Percentiles rank a stretch among this genome's conserved stretches.
Evolutionary conservation across 441 rosid genomes (phyloP).

Genomic region (Aleurites moluccanus): DNA sequence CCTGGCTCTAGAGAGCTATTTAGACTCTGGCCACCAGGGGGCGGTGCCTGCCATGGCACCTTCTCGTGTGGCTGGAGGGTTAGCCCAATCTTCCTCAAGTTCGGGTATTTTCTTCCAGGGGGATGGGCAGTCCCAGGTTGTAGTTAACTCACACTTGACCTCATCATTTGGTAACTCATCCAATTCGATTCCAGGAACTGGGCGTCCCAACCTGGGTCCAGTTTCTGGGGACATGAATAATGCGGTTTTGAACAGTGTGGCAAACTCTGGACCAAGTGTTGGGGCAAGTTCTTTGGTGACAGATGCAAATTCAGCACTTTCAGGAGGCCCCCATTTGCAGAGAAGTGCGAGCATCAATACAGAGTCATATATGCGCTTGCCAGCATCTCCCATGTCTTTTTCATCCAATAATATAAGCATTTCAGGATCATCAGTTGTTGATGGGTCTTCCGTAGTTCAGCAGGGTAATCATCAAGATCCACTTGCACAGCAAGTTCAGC

Average conservation of each 20-base stretch:
- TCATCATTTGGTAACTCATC: conserved; percentile 81
- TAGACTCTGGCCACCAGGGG: conserved; percentile 63
- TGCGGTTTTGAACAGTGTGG: conserved; percentile 74
- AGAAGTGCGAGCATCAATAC: conserved; percentile 95
- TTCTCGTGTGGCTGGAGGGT: conserved; percentile 77
- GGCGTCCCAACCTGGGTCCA: conserved; percentile 59
- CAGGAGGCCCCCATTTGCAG: conserved; percentile 90
- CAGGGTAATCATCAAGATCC: conserved; percentile 70
- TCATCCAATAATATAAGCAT: conserved; percentile 86
- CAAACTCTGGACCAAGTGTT: conserved; percentile 89
- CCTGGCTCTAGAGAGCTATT: conserved; percentile 76
- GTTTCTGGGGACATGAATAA: conserved; percentile 88
- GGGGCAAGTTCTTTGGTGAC: conserved; percentile 97
- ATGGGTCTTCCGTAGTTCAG: conserved; percentile 82
- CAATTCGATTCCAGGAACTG: conserved; percentile 72
- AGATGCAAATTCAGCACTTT: conserved; percentile 93
- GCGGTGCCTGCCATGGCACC: conserved; percentile 67
- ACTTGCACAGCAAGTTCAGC: conserved; percentile 55
- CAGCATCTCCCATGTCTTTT: conserved; percentile 96
- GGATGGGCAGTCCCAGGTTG: conserved; percentile 86
- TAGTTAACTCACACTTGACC: conserved; percentile 82
- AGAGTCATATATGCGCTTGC: conserved; percentile 93
- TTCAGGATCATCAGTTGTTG: conserved; percentile 85
- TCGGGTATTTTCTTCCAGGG: conserved; percentile 98
- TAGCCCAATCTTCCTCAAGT: conserved; percentile 91